Base-by-base conservation (phyloP, 2,329 filamentous ascomycete genomes). In the Epichloe amarillans region DNA sequence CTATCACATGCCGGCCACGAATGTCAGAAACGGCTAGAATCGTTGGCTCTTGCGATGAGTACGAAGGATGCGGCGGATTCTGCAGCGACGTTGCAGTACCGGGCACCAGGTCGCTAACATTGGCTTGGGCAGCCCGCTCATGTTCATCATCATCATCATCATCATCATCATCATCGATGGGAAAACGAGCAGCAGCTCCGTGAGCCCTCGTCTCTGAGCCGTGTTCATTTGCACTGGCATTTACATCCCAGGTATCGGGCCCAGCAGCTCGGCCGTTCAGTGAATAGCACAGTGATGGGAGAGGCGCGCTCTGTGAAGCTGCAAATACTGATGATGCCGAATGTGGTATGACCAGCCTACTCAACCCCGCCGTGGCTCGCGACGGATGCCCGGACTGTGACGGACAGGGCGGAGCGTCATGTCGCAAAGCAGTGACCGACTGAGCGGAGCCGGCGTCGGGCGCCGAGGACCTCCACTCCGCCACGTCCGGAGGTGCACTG, bases 171-270 rank as follows among this genome's bases (percentile, higher is more conserved):
- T 66, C 65, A 30, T 65, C 63, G 17, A 63, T 53, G 4, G 65
- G 60, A 52, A 65, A 60, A 26, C 59, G 61, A 44, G 63, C 64
- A 11, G 58, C 58, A 8, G 65, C 66, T 51, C 65, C 68, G 11
- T 50, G 49, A 38, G 42, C 50, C 50, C 59, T 64, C 37, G 62
- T 62, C 50, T 59, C 63, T 35, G 62, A 56, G 21, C 57, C 62
- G 17, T 39, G 44, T 15, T 52, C 47, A 30, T 52, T 49, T 2
- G 39, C 17, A n/a, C 35, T 42, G 5, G 33, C 44, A 7, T 30
- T 30, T 5, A 21, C 43, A 14, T 7, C 45, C 11, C 26, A 33
- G 14, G 40, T 3, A 30, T 49, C 51, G 30, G 35, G 26, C 8
- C 12, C 48, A 7, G n/a, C 23, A 7, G 43, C 21, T 26, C 23